A percentile compares a stretch with the other conserved stretches of the same genome.
These are phyloP conservation scores for Xylariaceae sp. DNA, from an alignment of 2,329 filamentous ascomycete genomes.

Conservation along the genomic window DNA sequence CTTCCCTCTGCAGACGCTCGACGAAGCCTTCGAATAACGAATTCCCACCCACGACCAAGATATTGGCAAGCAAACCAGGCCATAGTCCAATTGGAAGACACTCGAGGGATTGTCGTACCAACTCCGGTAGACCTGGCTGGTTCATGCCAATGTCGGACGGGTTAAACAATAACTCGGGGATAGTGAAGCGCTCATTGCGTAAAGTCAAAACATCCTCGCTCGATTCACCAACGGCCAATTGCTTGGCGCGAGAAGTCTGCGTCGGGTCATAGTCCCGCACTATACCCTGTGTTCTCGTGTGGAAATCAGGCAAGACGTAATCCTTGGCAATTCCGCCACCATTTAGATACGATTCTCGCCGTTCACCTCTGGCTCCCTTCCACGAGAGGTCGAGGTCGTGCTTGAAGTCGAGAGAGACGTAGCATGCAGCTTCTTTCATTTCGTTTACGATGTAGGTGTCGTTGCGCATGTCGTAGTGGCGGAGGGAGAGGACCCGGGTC, in stretches of 20 bases:
- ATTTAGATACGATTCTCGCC: constrained; percentile 44
- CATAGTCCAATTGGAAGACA: constrained; percentile 76
- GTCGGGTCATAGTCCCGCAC: constrained; percentile 73
- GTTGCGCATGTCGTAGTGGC: constrained; percentile 93
- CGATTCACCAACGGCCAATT: constrained; percentile 41
- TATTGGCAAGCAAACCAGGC: constrained; percentile 79
- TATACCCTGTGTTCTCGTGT: constrained; percentile 58
- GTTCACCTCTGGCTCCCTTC: constrained; percentile 67
- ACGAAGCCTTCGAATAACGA: constrained; percentile 76
- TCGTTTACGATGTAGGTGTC: constrained; percentile 92
- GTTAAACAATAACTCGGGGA: constrained; percentile 86
- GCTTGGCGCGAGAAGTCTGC: constrained; percentile 50
- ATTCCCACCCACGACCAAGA: constrained; percentile 86
- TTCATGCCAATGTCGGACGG: constrained; percentile 81
- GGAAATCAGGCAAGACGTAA: constrained; percentile 84
- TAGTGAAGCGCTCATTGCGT: constrained; percentile 85
- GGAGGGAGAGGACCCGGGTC: constrained; percentile 80
- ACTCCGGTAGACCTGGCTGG: constrained; percentile 75
- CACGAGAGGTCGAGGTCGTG: constrained; percentile 76
- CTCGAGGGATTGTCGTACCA: constrained; percentile 75
- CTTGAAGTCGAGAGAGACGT: constrained; percentile 73
- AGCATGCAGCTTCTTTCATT: constrained; percentile 89
- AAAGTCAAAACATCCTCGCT: constrained; percentile 81
- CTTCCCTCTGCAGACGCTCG: constrained; percentile 70
- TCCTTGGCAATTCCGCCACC: constrained; percentile 71